Base-by-base conservation (phyloP, 345 rosid genomes). In the Salix dunnii region DNA sequence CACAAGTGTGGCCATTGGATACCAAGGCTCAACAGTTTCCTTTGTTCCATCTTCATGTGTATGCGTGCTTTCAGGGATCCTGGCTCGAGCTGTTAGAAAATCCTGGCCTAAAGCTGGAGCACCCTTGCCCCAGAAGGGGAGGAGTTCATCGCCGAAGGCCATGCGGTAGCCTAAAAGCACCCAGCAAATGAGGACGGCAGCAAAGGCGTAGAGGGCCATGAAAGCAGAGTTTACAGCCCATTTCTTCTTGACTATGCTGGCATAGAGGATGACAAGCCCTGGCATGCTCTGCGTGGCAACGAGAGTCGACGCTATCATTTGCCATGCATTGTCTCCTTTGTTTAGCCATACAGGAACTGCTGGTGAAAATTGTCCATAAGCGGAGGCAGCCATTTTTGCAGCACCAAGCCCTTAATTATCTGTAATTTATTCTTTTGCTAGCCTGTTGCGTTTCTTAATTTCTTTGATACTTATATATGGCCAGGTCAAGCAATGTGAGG, bases 281-380 rank as follows among this genome's bases (percentile, higher is more conserved):
- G 85, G 85, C 80, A 82, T 82, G 71, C 69, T 77, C 66, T 82
- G 85, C 42, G 72, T 27, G 16, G 82, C 80, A 2, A 79, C 82
- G 14, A 79, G 78, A 46, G 65, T 23, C 1, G 82, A 74, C 3
- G 85, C 80, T 17, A 78, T 76, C 80, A 72, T 78, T 20, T 82
- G 80, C 82, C 85, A 82, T 76, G 82, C 82, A 67, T 76, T 82
- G 67, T 82, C 82, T 51, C 80, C 85, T 51, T 76, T 82, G 78
- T 82, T 79, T 75, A 82, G 80, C 82, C 82, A 79, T 21, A 11
- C 7, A 18, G 82, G 85, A 21, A 73, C 77, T 1, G 78, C 82
- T 13, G 75, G 69, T 8, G 60, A 23, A 6, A 28, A 66, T 60
- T 30, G 48, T 12, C 51, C 1, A 66, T 79, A 74, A 2, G 82